phyloP scores from a whole-genome alignment of 2,329 filamentous ascomycete species.

The Basipetospora chlamydospora region DNA sequence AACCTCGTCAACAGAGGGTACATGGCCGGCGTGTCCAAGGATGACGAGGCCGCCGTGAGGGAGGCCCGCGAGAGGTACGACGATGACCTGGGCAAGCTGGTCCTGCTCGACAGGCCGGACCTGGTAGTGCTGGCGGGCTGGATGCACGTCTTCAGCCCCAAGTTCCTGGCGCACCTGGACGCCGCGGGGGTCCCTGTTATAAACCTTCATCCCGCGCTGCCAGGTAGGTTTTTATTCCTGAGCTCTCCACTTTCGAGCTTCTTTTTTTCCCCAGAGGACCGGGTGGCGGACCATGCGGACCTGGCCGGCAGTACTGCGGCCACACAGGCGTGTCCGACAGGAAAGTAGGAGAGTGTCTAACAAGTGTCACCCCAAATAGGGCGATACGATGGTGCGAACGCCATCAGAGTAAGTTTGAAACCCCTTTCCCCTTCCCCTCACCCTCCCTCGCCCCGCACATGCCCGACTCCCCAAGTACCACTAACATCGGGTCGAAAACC shows the following conservation, averaged over 20 bases:
- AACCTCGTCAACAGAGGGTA: conserved; percentile 65
- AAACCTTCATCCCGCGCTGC: conserved; percentile 55
- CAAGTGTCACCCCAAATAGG: too few species aligned
- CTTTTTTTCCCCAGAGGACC: too few species aligned
- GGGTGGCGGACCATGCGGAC: too few species aligned
- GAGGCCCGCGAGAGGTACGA: conserved; percentile 58
- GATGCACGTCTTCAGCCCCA: conserved; percentile 66
- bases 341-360: too few species aligned
- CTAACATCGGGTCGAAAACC: too few species aligned
- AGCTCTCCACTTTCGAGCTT: too few species aligned
- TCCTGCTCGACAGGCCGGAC: conserved; percentile 51
- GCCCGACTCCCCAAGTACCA: too few species aligned
- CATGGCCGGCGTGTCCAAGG: conserved; percentile 40
- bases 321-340: too few species aligned
- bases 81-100: conserved; percentile 52
- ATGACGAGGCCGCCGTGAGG: conserved; percentile 34
- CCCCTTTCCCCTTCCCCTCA: too few species aligned
- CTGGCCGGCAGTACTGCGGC: too few species aligned
- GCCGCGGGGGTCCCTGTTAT: conserved; percentile 53
- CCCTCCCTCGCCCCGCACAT: too few species aligned
- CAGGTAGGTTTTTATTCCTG: conserved; percentile 13
- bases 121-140: conserved; percentile 72
- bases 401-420: too few species aligned
- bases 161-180: conserved; percentile 56
- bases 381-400: conserved; percentile 60